Evolutionary conservation across 805 yeast genomes (phyloP), one percentile per base, ranked within the genome.

Genomic region (Candida krabiensis): DNA sequence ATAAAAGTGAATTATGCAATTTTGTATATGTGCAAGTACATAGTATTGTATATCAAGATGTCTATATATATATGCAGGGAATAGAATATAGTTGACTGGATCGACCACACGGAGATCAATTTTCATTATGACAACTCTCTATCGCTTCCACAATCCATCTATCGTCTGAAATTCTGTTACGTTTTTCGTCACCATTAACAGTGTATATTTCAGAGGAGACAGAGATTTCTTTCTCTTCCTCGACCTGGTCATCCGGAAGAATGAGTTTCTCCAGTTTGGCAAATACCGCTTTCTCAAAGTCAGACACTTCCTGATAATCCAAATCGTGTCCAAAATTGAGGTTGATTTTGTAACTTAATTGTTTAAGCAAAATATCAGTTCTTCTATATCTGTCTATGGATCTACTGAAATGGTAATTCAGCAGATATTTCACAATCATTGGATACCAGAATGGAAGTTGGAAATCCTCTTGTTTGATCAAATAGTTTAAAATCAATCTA

Each of bases 311-410:
- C 6, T 31, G 25, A 11, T n/a, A n/a, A 19, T 27, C 24, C 24
- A 39, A 28, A 4, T 25, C 37, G 11, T 31, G 19, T 6, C 43
- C 39, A 24, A 44, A 44, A 18, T 37, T 35, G 15, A 32, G 13
- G 15, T 38, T 21, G 14, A 49, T 15, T 23, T 49, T 44, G 25
- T 44, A 43, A 12, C 48, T 37, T 6, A 54, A 23, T 29, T 43
- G 44, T 17, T 43, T 47, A 9, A 44, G 22, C 8, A 53, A 16
- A 3, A 47, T 41, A 38, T 54, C 56, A 8, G 35, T 21, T 22
- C 56, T 37, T 27, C 55, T 29, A 33, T 38, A 32, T 11, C 35
- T 35, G 19, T 46, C 53, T 19, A 54, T 42, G 3, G 55, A 44
- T 9, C 42, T 27, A 3, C 19, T 28, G 16, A 44, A 33, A 32